A percentile compares a stretch with the other conserved stretches of the same genome.
Evolutionary conservation across 805 yeast genomes (phyloP).

Genomic region (Metschnikowia corniflorae): DNA sequence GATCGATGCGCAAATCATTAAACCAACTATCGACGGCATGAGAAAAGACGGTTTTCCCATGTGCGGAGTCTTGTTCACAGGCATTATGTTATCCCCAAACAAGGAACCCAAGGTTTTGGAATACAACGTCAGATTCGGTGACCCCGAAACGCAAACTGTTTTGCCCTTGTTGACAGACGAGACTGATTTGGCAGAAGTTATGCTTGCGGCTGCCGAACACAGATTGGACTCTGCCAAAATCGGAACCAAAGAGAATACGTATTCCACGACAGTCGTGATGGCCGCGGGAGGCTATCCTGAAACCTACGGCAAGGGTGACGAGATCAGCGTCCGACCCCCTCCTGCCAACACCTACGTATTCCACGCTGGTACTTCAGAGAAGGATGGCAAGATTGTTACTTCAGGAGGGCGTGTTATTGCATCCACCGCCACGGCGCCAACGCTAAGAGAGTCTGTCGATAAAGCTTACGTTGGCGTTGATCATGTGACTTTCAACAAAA

Average conservation of each 20-base stretch:
- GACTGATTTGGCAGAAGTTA: conserved; percentile 89
- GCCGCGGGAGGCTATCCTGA: conserved; percentile 98
- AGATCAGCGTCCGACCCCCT: conserved; percentile 52
- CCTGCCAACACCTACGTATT: conserved; percentile 69
- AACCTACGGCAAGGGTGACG: conserved; percentile 79
- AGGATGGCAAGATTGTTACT: conserved; percentile 64
- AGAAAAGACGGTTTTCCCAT: conserved; percentile 92
- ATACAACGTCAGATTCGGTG: conserved; percentile 97
- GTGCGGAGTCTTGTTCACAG: conserved; percentile 94
- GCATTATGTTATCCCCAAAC: conserved; percentile 79
- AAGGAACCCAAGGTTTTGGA: conserved; percentile 92
- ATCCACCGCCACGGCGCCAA: conserved; percentile 76
- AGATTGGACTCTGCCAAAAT: conserved; percentile 79
- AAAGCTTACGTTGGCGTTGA: conserved; percentile 84
- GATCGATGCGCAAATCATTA: conserved; percentile 72
- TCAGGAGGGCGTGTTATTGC: conserved; percentile 98
- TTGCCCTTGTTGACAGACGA: conserved; percentile 76
- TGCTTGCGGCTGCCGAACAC: conserved; percentile 92
- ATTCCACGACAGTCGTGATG: conserved; percentile 89
- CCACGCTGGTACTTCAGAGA: conserved; percentile 89
- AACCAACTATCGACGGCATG: conserved; percentile 95
- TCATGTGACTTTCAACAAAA: conserved; percentile 64
- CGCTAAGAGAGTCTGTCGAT: conserved; percentile 76
- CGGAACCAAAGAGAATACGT: conserved; percentile 51
- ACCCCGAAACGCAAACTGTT: conserved; percentile 98